phyloP scores from a whole-genome alignment of 768 basidiomycete genomes.

The Collybia sp. region DNA sequence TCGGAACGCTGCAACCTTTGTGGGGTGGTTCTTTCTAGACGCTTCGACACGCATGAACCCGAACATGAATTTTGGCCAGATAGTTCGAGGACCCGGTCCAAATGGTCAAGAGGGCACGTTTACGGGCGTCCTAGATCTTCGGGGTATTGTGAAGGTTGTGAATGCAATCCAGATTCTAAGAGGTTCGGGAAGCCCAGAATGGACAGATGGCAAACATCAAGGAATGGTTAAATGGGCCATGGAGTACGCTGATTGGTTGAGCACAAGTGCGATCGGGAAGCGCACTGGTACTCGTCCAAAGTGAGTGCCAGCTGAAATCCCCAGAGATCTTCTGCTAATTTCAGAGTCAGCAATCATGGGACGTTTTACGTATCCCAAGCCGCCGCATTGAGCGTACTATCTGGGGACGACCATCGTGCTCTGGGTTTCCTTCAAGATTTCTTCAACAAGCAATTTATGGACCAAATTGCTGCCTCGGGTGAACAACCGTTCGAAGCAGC shows the following conservation, averaged over 20 bases:
- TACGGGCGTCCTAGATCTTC: slow-evolving; percentile 59
- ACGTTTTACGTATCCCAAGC: slow-evolving; percentile 61
- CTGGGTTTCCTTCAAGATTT: slow-evolving; percentile 39
- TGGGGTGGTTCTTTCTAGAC: slow-evolving; percentile 61
- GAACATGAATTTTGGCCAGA: slow-evolving; percentile 54
- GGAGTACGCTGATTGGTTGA: slow-evolving; percentile 52
- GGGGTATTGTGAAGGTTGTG: slow-evolving; percentile 51
- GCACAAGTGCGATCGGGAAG: slow-evolving; percentile 43
- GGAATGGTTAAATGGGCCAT: slow-evolving; percentile 46
- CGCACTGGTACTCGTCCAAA: slow-evolving; percentile 44
- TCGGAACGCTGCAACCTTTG: slow-evolving; percentile 35
- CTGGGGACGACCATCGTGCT: slow-evolving; percentile 46
- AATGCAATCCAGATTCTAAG: slow-evolving; percentile 51
- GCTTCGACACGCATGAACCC: slow-evolving; percentile 57
- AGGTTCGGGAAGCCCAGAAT: slow-evolving; percentile 40
- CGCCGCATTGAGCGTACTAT: slow-evolving; percentile 49
- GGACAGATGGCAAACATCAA: slow-evolving; percentile 48
- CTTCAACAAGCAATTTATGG: slow-evolving; percentile 43
- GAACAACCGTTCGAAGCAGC: slow-evolving; percentile 60
- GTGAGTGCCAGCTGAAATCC: neutral
- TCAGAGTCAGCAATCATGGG: slow-evolving; percentile 52
- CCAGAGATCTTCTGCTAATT: neutral
- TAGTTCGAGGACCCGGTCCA: slow-evolving; percentile 31
- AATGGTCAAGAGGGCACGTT: slow-evolving; percentile 35
- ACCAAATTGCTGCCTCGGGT: slow-evolving; percentile 51